Evolutionary conservation across 2,329 filamentous ascomycete species (phyloP).

Genomic region (Colletotrichum navitas): DNA sequence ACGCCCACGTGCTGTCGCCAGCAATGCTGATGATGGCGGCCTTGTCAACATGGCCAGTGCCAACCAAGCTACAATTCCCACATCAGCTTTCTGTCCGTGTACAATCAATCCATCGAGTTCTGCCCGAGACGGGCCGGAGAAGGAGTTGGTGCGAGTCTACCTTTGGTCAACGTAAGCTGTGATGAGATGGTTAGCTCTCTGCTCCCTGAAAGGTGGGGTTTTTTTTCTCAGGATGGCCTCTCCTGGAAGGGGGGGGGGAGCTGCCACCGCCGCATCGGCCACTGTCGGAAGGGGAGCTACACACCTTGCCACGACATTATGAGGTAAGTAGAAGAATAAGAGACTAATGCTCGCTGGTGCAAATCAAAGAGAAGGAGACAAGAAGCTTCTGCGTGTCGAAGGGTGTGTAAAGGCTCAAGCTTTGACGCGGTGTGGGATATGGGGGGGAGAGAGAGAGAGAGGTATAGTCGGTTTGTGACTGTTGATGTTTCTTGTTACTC

Average conservation of each 20-base stretch:
- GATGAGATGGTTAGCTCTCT: slow-evolving; percentile 48
- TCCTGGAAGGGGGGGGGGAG: not conserved
- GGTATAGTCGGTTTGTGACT: slow-evolving; percentile 33
- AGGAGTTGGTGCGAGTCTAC: slow-evolving; percentile 51
- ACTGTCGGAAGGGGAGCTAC: slow-evolving; percentile 44
- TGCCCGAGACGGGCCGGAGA: slow-evolving; percentile 3
- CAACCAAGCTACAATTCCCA: slow-evolving; percentile 75
- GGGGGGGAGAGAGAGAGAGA: slow-evolving; percentile 20
- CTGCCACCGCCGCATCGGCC: slow-evolving; percentile 18
- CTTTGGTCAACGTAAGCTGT: slow-evolving; percentile 66
- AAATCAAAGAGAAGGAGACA: slow-evolving; percentile 38
- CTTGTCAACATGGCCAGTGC: slow-evolving; percentile 83
- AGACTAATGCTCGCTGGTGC: slow-evolving; percentile 39
- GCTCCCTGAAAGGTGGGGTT: slow-evolving; percentile 38
- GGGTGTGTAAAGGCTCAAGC: slow-evolving; percentile 30
- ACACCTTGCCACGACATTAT: slow-evolving; percentile 83
- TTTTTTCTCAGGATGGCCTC: slow-evolving; percentile 27
- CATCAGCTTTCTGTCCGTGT: slow-evolving; percentile 22
- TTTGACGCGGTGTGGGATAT: slow-evolving; percentile 43
- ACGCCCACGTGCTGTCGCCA: slow-evolving; percentile 85
- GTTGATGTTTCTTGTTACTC: slow-evolving; percentile 41
- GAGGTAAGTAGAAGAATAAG: slow-evolving; percentile 42
- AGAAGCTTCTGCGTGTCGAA: slow-evolving; percentile 38
- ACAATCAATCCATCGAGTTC: slow-evolving; percentile 8
- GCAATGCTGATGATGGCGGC: slow-evolving; percentile 86